These are phyloP conservation scores for Jaapia argillacea DNA, from an alignment of 768 basidiomycete genomes.

Conservation along the genomic window DNA sequence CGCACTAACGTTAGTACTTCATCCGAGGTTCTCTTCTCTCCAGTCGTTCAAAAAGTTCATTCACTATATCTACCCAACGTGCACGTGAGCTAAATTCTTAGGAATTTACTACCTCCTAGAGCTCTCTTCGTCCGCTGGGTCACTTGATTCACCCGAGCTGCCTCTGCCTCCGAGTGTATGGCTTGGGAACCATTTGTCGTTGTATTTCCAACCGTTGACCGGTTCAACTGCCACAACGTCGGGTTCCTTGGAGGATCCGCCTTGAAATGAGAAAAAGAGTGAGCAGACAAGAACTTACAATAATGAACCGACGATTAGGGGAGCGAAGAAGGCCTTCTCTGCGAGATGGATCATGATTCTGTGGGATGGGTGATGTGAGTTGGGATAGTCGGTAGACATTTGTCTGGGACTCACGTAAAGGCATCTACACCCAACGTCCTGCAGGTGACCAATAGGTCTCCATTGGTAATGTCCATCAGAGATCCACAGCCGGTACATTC, in stretches of 20 bases:
- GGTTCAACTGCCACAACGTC: too few relatives aligned
- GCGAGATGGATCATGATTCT: slow-evolving; percentile 11
- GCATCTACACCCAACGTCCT: slow-evolving; percentile 18
- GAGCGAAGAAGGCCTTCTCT: slow-evolving; percentile 17
- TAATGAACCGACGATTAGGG: slow-evolving; percentile 20
- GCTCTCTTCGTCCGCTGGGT: too few relatives aligned
- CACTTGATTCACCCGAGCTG: too few relatives aligned
- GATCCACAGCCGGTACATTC: slow-evolving; percentile 17
- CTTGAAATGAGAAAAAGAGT: too few relatives aligned
- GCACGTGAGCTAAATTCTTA: too few relatives aligned
- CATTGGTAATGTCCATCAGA: slow-evolving; percentile 12
- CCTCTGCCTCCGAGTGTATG: slow-evolving; percentile 16
- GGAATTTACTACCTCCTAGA: too few relatives aligned
- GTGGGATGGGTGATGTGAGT: not conserved
- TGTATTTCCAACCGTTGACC: too few relatives aligned
- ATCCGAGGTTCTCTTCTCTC: too few relatives aligned
- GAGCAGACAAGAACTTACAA: slow-evolving; percentile 11
- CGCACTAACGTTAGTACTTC: too few relatives aligned
- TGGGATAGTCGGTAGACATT: not conserved
- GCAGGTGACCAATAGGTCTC: slow-evolving; percentile 18
- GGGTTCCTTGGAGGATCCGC: too few relatives aligned
- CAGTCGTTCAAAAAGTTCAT: too few relatives aligned
- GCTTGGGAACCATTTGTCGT: not conserved
- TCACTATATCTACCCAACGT: too few relatives aligned
- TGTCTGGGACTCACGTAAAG: slow-evolving; percentile 13